These are phyloP conservation scores for Sugiyamaella smithiae DNA, from an alignment of 805 yeast genomes.

Conservation along the genomic window DNA sequence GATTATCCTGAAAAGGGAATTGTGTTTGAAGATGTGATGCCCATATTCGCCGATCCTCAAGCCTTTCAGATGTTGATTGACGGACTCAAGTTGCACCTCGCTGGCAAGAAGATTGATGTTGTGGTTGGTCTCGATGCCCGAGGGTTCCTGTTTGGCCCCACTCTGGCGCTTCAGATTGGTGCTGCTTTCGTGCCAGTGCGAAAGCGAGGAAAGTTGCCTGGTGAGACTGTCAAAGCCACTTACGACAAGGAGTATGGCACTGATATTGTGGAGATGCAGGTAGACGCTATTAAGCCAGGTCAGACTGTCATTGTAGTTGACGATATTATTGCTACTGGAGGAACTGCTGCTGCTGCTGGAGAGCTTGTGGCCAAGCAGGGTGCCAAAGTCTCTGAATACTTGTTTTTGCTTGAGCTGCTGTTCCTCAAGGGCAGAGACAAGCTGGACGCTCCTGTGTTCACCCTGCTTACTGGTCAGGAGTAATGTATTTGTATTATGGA, in stretches of 20 bases:
- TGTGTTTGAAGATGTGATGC: slow-evolving; percentile 92
- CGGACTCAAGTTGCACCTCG: slow-evolving; percentile 76
- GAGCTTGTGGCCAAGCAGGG: slow-evolving; percentile 66
- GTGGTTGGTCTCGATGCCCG: slow-evolving; percentile 94
- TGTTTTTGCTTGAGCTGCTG: slow-evolving; percentile 90
- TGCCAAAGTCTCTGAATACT: slow-evolving; percentile 73
- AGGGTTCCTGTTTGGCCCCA: slow-evolving; percentile 95
- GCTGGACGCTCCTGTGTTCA: slow-evolving; percentile 82
- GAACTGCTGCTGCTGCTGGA: slow-evolving; percentile 93
- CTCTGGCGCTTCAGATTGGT: slow-evolving; percentile 82
- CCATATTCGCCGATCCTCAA: slow-evolving; percentile 81
- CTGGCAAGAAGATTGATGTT: slow-evolving; percentile 61
- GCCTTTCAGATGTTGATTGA: slow-evolving; percentile 76
- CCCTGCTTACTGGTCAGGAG: slow-evolving; percentile 76
- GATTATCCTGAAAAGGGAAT: slow-evolving; percentile 94
- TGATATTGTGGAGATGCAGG: slow-evolving; percentile 87
- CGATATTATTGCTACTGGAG: slow-evolving; percentile 98
- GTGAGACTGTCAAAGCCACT: slow-evolving; percentile 65
- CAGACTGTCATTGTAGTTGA: slow-evolving; percentile 85
- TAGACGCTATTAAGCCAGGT: slow-evolving; percentile 72
- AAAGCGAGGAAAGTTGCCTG: slow-evolving; percentile 94
- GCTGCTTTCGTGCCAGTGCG: slow-evolving; percentile 95
- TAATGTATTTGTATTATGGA: neutral
- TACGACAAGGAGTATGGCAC: slow-evolving; percentile 89
- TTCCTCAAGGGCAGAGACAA: slow-evolving; percentile 91